Conservation (phyloP, 768 basidiomycete genomes). For the Tulasnella calospora region DNA sequence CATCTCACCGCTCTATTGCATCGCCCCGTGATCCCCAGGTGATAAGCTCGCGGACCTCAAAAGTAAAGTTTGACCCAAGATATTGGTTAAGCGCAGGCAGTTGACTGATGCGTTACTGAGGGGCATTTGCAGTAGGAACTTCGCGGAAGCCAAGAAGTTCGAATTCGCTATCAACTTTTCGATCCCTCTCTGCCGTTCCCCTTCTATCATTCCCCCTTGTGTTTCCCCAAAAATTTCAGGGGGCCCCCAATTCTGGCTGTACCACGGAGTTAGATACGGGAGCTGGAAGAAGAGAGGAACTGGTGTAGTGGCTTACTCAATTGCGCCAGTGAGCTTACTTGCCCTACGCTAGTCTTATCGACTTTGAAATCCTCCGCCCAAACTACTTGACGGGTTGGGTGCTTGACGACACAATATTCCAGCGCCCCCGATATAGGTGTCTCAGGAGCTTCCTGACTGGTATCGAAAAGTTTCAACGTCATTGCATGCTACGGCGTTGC, state of each 20-base stretch:
- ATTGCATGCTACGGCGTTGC: not conserved
- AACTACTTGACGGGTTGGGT: not conserved
- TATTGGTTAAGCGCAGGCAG: no score
- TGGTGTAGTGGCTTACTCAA: not conserved
- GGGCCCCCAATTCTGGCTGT: not conserved
- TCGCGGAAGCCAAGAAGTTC: no score
- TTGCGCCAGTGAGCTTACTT: not conserved
- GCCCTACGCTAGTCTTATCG: not conserved
- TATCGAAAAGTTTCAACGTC: not conserved
- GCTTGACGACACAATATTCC: slow-evolving; percentile 9
- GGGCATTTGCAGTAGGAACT: no score
- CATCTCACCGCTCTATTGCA: no score
- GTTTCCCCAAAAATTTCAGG: no score
- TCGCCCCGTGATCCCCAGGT: no score
- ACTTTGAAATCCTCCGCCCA: slow-evolving; percentile 11
- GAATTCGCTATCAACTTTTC: no score
- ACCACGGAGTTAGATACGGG: not conserved
- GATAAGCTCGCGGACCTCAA: no score
- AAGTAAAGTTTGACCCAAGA: no score
- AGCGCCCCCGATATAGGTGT: not conserved
- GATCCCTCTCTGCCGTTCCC: no score
- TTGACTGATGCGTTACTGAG: no score
- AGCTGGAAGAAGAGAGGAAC: not conserved
- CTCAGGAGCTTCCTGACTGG: not conserved
- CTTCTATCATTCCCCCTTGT: no score